Evolutionary conservation across 1,284 basidiomycete genomes (phyloP), one percentile per base, ranked within the genome.

Genomic region (Sphaerobolus stellatus): DNA sequence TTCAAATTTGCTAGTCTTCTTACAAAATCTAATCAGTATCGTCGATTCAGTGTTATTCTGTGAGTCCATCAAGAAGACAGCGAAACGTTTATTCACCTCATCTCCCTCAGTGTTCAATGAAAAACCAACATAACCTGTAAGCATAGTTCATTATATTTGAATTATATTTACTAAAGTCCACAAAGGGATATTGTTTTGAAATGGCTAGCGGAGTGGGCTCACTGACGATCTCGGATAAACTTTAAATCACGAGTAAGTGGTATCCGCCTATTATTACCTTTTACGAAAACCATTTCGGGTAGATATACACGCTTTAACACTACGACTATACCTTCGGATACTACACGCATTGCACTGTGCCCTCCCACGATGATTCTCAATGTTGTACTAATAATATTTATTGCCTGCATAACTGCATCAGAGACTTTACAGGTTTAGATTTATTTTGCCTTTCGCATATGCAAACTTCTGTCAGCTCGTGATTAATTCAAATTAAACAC

Each of bases 111-210:
- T 91, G 90, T 68, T 94, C 92, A 16, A 94, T 95, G 88, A 95
- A 95, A 73, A 94, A 86, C 61, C 91, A 93, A 70, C 90, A 95
- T 68, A 97, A 97, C 66, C 76, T 98, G 86, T 89, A 64, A 55
- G 86, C 9, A 49, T 36, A 33, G 25, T 33, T 48, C 13, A 22
- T 16, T 22, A 41, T 20, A 22, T 50, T 41, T 33, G 8, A 9
- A 40, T 18, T 41, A 51, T 25, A 45, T 34, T 41, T 22, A 20
- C 11, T 29, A 31, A n/a, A 34, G 22, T 41, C 16, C 5, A 27
- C 54, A 14, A 60, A 88, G 86, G 53, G 86, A 88, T 61, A 88
- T 90, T 50, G 81, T 89, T 14, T 66, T 90, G 18, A 81, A 88
- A 66, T 90, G 87, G 87, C 72, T 90, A 36, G 74, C 84, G 43